Conservation (phyloP, 2,329 filamentous ascomycete species). For the Aspergillus viridinutans region DNA sequence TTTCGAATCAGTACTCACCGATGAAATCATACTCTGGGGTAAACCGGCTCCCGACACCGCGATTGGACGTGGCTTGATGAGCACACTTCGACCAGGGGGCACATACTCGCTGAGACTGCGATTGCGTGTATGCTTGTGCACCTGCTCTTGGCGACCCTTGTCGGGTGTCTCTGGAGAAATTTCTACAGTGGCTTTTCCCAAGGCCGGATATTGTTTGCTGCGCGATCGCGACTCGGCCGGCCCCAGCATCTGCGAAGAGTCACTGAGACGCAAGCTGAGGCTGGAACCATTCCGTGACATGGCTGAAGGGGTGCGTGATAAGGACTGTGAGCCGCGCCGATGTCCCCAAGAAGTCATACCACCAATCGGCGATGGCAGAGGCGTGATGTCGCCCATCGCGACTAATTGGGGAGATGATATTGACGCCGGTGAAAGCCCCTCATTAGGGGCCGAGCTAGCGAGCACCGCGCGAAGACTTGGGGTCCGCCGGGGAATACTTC, state of each 20-base stretch:
- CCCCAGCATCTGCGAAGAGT: slow-evolving; percentile 32
- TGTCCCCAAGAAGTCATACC: slow-evolving; percentile 33
- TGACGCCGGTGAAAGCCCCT: slow-evolving; percentile 57
- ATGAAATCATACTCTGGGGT: slow-evolving; percentile 45
- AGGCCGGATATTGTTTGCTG: slow-evolving; percentile 40
- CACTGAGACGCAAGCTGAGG: slow-evolving; percentile 31
- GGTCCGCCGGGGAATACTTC: slow-evolving; percentile 41
- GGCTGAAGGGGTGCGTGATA: slow-evolving; percentile 41
- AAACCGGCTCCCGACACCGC: slow-evolving; percentile 62
- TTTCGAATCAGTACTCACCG: slow-evolving; percentile 42
- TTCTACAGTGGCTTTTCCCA: slow-evolving; percentile 27
- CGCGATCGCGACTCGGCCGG: slow-evolving; percentile 28
- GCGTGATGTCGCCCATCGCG: slow-evolving; percentile 74
- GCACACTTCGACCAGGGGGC: slow-evolving; percentile 61
- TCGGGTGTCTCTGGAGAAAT: slow-evolving; percentile 18
- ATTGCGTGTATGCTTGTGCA: slow-evolving; percentile 59
- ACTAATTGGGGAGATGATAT: slow-evolving; percentile 70
- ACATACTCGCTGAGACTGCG: slow-evolving; percentile 86
- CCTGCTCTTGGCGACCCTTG: slow-evolving; percentile 24
- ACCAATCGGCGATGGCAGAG: slow-evolving; percentile 68
- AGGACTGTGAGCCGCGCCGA: slow-evolving; percentile 51
- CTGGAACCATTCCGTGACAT: slow-evolving; percentile 37
- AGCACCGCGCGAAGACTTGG: slow-evolving; percentile 43
- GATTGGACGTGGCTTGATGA: slow-evolving; percentile 64
- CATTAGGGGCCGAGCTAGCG: slow-evolving; percentile 34